These are phyloP conservation scores for Monilinia vaccinii-corymbosi DNA, from an alignment of 2,329 filamentous ascomycete genomes.

Conservation along the genomic window DNA sequence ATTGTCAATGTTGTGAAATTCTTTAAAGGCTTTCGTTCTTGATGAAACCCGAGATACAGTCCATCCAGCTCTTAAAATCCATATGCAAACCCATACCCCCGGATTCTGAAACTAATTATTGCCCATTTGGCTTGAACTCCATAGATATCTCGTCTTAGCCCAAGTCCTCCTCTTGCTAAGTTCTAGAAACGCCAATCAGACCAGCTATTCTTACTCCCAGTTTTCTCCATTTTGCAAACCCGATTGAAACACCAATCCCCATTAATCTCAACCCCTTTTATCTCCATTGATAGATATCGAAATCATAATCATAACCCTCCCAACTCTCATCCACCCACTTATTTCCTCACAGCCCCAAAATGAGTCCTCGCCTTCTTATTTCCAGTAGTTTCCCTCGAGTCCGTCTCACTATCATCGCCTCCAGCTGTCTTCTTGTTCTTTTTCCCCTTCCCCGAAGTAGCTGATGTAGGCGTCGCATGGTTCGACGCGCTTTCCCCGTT, in stretches of 20 bases:
- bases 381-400: conserved; percentile 34
- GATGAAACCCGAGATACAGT: not conserved
- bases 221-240: not conserved
- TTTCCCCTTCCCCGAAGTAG: conserved; percentile 35
- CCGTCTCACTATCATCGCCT: conserved; percentile 49
- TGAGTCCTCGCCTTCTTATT: conserved; percentile 27
- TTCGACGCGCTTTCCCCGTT: conserved; percentile 35
- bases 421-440: conserved; percentile 45
- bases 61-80: not conserved
- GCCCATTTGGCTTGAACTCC: not conserved
- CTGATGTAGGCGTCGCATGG: conserved; percentile 47
- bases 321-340: not conserved
- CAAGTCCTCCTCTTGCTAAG: not conserved
- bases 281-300: not conserved
- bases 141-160: not conserved
- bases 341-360: conserved; percentile 27
- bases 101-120: not conserved
- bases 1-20: not conserved
- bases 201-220: not conserved
- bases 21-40: not conserved
- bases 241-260: not conserved
- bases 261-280: not conserved
- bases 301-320: not conserved
- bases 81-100: not conserved
- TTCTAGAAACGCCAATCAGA: not conserved